These are phyloP conservation scores for Nepenthes mirabilis DNA, from an alignment of 148 eudicot species.

Conservation along the genomic window DNA sequence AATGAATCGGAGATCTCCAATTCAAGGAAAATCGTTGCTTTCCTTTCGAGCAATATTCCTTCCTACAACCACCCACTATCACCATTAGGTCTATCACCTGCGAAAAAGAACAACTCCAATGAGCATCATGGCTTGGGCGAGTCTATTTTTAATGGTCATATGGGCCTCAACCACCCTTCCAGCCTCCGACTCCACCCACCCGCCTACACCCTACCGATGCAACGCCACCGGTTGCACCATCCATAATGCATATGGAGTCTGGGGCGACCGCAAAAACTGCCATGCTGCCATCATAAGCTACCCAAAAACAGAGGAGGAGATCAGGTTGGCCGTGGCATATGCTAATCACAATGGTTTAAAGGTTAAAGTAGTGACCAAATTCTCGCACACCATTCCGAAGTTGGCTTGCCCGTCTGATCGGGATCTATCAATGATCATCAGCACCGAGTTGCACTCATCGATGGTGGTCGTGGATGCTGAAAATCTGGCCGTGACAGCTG, in stretches of 20 bases:
- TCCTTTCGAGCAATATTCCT: no score
- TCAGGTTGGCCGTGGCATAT: conserved; percentile 38
- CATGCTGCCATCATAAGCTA: conserved; percentile 18
- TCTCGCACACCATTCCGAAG: conserved; percentile 74
- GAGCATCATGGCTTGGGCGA: no score
- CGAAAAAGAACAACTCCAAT: no score
- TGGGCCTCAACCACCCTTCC: not conserved
- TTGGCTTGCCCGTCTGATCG: conserved; percentile 46
- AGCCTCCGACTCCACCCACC: conserved; percentile 31
- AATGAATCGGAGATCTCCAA: no score
- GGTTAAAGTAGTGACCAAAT: conserved; percentile 55
- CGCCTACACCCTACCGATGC: conserved; percentile 46
- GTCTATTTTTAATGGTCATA: no score
- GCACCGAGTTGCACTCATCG: conserved; percentile 41
- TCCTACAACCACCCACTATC: no score
- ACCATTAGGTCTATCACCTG: no score
- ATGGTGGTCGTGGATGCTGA: conserved; percentile 40
- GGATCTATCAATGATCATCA: conserved; percentile 26
- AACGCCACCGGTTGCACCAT: conserved; percentile 35
- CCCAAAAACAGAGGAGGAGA: conserved; percentile 54
- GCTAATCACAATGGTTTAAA: conserved; percentile 33
- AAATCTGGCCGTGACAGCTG: conserved; percentile 35
- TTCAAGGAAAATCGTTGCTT: no score
- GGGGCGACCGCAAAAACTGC: conserved; percentile 60
- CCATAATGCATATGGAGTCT: conserved; percentile 53